Base-by-base conservation (phyloP, 2,329 filamentous ascomycete species). In the Trichoderma endophyticum region DNA sequence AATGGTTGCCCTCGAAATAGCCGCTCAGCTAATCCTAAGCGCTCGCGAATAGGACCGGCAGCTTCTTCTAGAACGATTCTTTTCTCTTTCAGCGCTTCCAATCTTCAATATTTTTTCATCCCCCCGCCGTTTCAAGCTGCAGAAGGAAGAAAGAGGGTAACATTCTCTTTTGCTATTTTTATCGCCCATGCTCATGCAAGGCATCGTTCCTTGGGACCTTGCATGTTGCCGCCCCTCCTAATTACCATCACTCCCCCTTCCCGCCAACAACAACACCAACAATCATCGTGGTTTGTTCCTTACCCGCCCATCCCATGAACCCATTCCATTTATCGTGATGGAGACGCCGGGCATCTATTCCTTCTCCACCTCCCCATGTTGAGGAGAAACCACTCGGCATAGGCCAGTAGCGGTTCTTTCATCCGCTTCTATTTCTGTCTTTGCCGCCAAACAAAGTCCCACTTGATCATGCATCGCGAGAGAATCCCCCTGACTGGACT, bases 51-150 rank as follows among this genome's bases (percentile, higher is more conserved):
- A 36, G 28, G 34, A 43, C 54, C 28, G 30, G 54, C 54, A 60
- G n/a, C 70, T 32, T 39, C 48, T 71, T 72, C 71, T 72, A 63
- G 65, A 72, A 72, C 65, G 59, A 54, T 70, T 72, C 34, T 14
- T n/a, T 24, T 5, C 21, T 57, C 24, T 26, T 39, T 36, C 39
- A 43, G 18, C 11, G 12, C 36, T n/a, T 30, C 36, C 9, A 43
- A 28, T 12, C 60, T 24, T 36, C 59, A 34, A 24, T 34, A 62
- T 39, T 14, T 21, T 21, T 51, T 51, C 15, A 21, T 51, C 43
- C n/a, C n/a, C 43, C 43, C 18, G n/a, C 12, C 43, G 9, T 18
- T 39, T 18, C 3, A 21, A 15, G 8, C 24, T 18, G 21, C 34
- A 43, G 21, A 2, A 26, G 60, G 7, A 28, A 28, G 26, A 26